Evolutionary conservation across 2,329 filamentous ascomycete genomes (phyloP).

Genomic region (Dactylella cylindrospora): DNA sequence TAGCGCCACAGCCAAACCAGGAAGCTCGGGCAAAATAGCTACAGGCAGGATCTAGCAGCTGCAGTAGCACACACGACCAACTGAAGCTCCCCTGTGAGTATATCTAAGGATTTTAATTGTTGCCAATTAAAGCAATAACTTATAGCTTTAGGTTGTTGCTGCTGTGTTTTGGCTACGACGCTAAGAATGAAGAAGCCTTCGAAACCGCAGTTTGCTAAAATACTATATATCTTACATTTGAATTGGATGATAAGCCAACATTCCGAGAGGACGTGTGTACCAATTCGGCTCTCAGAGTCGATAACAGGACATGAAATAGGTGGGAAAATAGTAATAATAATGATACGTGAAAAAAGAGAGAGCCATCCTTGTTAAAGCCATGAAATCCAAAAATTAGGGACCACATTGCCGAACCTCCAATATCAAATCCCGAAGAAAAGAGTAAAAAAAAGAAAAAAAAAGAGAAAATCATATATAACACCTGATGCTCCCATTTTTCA

Average conservation of each 20-base stretch:
- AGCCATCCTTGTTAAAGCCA: neutral
- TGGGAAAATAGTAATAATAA: too few relatives aligned
- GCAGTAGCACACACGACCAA: too few relatives aligned
- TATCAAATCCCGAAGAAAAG: slow-evolving; percentile 17
- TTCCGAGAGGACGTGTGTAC: neutral
- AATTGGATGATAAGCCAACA: neutral
- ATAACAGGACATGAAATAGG: too few relatives aligned
- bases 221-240: neutral
- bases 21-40: too few relatives aligned
- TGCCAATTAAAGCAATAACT: too few relatives aligned
- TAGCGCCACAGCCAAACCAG: too few relatives aligned
- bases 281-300: neutral
- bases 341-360: too few relatives aligned
- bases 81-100: too few relatives aligned
- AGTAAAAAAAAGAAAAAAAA: slow-evolving; percentile 33
- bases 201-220: neutral
- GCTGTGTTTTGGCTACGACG: too few relatives aligned
- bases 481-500: slow-evolving; percentile 43
- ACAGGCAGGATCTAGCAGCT: slow-evolving; percentile 2
- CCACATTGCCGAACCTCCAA: neutral
- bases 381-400: neutral
- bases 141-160: too few relatives aligned
- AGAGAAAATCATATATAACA: slow-evolving; percentile 45
- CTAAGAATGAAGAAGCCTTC: too few relatives aligned
- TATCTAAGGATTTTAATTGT: too few relatives aligned